phyloP scores from a whole-genome alignment of 345 rosid species.

The Citrus reticulata region DNA sequence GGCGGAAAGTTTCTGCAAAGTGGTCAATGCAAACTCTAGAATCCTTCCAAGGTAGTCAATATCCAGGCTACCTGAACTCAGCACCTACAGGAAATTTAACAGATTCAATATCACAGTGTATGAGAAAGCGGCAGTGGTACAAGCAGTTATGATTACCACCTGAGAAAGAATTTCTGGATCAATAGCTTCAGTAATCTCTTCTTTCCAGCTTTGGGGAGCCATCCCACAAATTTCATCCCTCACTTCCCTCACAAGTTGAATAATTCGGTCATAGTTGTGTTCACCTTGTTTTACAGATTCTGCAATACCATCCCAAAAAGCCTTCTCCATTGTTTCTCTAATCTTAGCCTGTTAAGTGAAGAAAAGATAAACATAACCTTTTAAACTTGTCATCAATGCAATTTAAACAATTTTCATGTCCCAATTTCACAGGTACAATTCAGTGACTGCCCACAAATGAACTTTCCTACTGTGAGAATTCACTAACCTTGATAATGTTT shows the following conservation, averaged over 20 bases:
- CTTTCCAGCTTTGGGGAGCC: slow-evolving; percentile 83
- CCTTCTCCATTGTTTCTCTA: slow-evolving; percentile 76
- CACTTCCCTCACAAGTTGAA: slow-evolving; percentile 81
- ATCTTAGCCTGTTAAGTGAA: slow-evolving; percentile 49
- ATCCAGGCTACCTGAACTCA: slow-evolving; percentile 69
- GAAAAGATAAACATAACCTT: slow-evolving; percentile 1
- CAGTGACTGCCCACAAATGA: not conserved
- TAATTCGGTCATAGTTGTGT: slow-evolving; percentile 61
- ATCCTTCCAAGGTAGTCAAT: slow-evolving; percentile 69
- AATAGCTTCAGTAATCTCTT: slow-evolving; percentile 60
- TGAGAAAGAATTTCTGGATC: slow-evolving; percentile 77
- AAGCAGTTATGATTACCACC: slow-evolving; percentile 33
- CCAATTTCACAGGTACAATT: not conserved
- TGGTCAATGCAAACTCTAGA: slow-evolving; percentile 68
- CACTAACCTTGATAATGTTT: slow-evolving; percentile 57
- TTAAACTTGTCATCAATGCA: not conserved
- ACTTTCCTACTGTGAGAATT: not conserved
- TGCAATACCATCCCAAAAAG: slow-evolving; percentile 81
- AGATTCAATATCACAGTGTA: not conserved
- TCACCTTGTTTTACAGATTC: slow-evolving; percentile 61
- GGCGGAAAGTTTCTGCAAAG: slow-evolving; percentile 77
- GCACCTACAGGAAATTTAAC: slow-evolving; percentile 40
- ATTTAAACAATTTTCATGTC: not conserved
- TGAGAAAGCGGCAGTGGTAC: not conserved
- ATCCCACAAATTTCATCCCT: slow-evolving; percentile 84